Base-by-base conservation (phyloP, 352 stramenopile genomes). In the Phytophthora capsici region DNA sequence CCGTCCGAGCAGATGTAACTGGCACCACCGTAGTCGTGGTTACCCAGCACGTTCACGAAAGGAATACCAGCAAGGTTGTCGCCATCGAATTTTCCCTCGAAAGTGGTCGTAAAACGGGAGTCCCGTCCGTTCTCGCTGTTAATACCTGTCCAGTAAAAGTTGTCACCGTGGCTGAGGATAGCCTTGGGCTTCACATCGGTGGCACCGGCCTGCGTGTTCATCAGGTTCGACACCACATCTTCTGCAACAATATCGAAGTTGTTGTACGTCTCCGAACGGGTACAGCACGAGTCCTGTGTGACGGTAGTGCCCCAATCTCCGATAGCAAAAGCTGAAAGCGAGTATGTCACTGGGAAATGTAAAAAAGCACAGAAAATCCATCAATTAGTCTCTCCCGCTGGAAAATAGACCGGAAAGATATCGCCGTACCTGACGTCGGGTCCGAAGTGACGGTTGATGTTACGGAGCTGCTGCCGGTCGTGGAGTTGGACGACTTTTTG, bases 261-360 rank as follows among this genome's bases (percentile, higher is more conserved):
- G 22, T 75, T 83, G 80, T 84, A 78, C 17, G 65, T 73, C 32
- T 76, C 67, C 1, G 69, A 79, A 20, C 79, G 78, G 13, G 75
- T 76, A 69, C 85, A 93, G 63, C 85, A 92, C 65, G 85, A 93
- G 69, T 88, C 82, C n/a, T 73, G 50, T 2, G 52, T 69, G 23
- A 80, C 66, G 8, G 83, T 90, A 4, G 80, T 88, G 17, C 83
- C 83, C 85, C 85, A 93, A 60, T 93, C 85, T 8, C 85, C 85
- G 16, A 93, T 88, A 3, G 83, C 85, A 26, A 88, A 91, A 9
- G 80, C 82, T 10, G 77, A 58, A 0, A 93, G 61, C 51, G 82
- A 80, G 60, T 77, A 92, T 17, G 58, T 73, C 30, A 70, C 67
- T 57, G 61, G 52, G 13, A 84, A 17, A 6, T 50, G 34, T 6